Percentiles rank a stretch among this genome's conserved stretches.
Conservation (phyloP, 352 stramenopile species). For the Globisporangium middletonii region DNA sequence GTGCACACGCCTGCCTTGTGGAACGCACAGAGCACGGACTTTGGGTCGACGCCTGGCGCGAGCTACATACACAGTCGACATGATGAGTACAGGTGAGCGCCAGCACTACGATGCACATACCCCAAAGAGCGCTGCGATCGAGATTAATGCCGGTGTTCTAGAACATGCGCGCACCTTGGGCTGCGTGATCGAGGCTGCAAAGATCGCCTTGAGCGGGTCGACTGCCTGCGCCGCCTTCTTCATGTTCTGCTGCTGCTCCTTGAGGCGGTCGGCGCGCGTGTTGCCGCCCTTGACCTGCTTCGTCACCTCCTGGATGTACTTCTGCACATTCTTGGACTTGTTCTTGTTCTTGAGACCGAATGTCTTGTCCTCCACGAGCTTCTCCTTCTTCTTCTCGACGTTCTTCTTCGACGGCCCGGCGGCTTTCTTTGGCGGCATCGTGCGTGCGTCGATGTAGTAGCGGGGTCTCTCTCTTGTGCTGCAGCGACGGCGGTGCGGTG, state of each 20-base stretch:
- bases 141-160: background rate
- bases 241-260: constrained; percentile 62
- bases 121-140: constrained; percentile 5
- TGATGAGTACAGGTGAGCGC: background rate
- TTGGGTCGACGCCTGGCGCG: constrained; percentile 81
- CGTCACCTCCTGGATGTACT: constrained; percentile 88
- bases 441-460: background rate
- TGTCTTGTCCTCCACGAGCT: constrained; percentile 97
- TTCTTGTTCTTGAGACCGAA: constrained; percentile 99
- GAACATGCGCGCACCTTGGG: constrained; percentile 43
- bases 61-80: constrained; percentile 34
- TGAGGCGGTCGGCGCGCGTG: constrained; percentile 70
- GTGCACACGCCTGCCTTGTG: constrained; percentile 85
- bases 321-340: constrained; percentile 96
- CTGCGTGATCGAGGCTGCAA: constrained; percentile 83
- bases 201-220: constrained; percentile 80
- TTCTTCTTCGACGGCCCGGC: constrained; percentile 76
- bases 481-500: no score
- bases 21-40: constrained; percentile 86
- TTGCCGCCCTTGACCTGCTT: constrained; percentile 86
- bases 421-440: constrained; percentile 79
- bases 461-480: no score
- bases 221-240: constrained; percentile 72
- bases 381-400: constrained; percentile 89
- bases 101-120: background rate